phyloP scores from a whole-genome alignment of 768 basidiomycete species.

The Dioszegia aurantiaca region DNA sequence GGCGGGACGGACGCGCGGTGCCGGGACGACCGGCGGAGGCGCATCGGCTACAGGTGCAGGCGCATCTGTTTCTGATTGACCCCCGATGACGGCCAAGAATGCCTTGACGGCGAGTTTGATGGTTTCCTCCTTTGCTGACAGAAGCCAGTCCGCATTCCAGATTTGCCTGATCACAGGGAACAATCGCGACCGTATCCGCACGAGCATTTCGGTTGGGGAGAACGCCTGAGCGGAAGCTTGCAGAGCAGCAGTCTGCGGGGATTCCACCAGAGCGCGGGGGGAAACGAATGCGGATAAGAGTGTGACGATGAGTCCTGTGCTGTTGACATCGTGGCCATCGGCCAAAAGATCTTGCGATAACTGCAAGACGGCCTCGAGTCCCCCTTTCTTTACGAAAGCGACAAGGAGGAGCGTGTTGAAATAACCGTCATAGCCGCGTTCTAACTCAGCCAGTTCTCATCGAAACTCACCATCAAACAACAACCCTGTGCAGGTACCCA shows the following conservation, averaged over 20 bases:
- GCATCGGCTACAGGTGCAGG: slow-evolving; percentile 51
- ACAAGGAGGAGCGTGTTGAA: slow-evolving; percentile 79
- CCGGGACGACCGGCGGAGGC: background rate
- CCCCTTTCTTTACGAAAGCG: slow-evolving; percentile 68
- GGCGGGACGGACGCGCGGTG: background rate
- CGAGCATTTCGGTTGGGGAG: slow-evolving; percentile 80
- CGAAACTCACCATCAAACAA: slow-evolving; percentile 61
- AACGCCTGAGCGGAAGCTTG: slow-evolving; percentile 78
- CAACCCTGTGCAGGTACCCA: slow-evolving; percentile 59
- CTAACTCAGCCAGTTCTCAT: slow-evolving; percentile 54
- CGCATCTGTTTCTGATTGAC: slow-evolving; percentile 65
- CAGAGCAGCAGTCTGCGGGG: slow-evolving; percentile 70
- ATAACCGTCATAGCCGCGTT: slow-evolving; percentile 68
- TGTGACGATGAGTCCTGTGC: slow-evolving; percentile 58
- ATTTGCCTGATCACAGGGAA: slow-evolving; percentile 66
- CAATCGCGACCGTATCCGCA: slow-evolving; percentile 68
- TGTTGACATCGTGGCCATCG: slow-evolving; percentile 15
- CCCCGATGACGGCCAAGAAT: slow-evolving; percentile 75
- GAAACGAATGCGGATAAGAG: slow-evolving; percentile 73
- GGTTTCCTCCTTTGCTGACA: slow-evolving; percentile 56
- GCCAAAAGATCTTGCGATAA: slow-evolving; percentile 11
- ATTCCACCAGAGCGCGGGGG: slow-evolving; percentile 77
- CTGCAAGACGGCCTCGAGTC: slow-evolving; percentile 54
- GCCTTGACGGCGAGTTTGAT: slow-evolving; percentile 72
- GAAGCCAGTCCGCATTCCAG: slow-evolving; percentile 83